Evolutionary conservation across 2,329 filamentous ascomycete species (phyloP).

Genomic region (Ophiostoma novo-ulmi): DNA sequence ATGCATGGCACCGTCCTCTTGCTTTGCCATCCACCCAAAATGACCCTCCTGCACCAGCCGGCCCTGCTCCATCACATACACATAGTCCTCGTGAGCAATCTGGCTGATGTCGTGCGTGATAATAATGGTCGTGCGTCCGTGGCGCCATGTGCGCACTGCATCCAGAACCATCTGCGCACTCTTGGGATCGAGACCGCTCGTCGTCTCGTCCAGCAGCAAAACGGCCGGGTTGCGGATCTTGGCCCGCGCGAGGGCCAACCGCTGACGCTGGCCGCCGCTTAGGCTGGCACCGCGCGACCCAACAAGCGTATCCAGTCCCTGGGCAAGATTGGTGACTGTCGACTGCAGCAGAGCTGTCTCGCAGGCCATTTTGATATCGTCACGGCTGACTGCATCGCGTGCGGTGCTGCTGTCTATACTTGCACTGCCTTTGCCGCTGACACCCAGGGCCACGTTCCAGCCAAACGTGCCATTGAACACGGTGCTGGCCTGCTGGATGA

Average conservation of each 20-base stretch:
- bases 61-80: constrained; percentile 73
- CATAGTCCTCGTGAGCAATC: constrained; percentile 66
- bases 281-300: constrained; percentile 62
- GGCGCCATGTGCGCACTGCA: constrained; percentile 70
- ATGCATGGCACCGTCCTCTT: constrained; percentile 18
- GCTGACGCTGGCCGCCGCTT: constrained; percentile 81
- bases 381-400: neutral
- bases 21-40: constrained; percentile 32
- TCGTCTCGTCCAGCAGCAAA: constrained; percentile 82
- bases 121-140: constrained; percentile 79
- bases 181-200: constrained; percentile 74
- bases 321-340: constrained; percentile 60
- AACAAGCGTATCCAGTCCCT: constrained; percentile 66
- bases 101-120: constrained; percentile 86
- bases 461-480: constrained; percentile 78
- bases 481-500: constrained; percentile 76
- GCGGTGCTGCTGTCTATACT: neutral
- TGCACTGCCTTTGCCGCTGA: neutral
- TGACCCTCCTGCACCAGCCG: constrained; percentile 64
- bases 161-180: constrained; percentile 66
- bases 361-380: constrained; percentile 55
- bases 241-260: constrained; percentile 74
- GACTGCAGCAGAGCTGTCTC: constrained; percentile 63
- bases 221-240: constrained; percentile 71
- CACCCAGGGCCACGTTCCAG: constrained; percentile 64